A percentile compares a stretch with the other conserved stretches of the same genome.
These are phyloP conservation scores for Morella rubra DNA, from an alignment of 306 rosid species.

Conservation along the genomic window DNA sequence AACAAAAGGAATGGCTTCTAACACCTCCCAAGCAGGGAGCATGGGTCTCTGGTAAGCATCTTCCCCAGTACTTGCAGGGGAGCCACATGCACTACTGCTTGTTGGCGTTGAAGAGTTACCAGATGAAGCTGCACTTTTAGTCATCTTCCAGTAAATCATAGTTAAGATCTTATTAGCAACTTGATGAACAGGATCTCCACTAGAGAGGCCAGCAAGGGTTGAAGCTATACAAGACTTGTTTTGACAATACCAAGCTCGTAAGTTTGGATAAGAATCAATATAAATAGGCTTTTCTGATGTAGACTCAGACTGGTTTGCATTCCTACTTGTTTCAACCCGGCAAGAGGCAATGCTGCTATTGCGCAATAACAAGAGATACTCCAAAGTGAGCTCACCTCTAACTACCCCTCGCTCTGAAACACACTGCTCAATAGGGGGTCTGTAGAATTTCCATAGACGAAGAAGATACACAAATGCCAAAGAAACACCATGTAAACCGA, in stretches of 20 bases:
- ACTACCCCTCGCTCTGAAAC: constrained; percentile 54
- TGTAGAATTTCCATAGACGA: constrained; percentile 75
- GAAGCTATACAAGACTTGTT: constrained; percentile 66
- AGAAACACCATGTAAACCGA: constrained; percentile 65
- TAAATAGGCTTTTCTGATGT: constrained; percentile 40
- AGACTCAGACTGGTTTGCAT: constrained; percentile 34
- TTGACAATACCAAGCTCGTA: constrained; percentile 70
- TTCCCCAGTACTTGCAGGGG: constrained; percentile 47
- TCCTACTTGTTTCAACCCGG: constrained; percentile 40
- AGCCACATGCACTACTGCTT: constrained; percentile 43
- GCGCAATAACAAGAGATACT: constrained; percentile 67
- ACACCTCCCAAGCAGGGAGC: constrained; percentile 77
- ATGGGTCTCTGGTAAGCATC: constrained; percentile 56
- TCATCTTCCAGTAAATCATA: constrained; percentile 68
- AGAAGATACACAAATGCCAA: constrained; percentile 70
- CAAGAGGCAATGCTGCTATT: constrained; percentile 42
- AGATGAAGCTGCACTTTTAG: constrained; percentile 46
- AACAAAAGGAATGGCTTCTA: constrained; percentile 76
- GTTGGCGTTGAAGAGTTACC: constrained; percentile 47
- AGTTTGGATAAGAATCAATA: constrained; percentile 68
- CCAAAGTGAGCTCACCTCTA: constrained; percentile 57
- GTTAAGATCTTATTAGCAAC: constrained; percentile 60
- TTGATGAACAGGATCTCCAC: constrained; percentile 64
- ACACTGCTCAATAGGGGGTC: constrained; percentile 66
- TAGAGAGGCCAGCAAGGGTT: constrained; percentile 56